Percentiles rank a stretch among this genome's conserved stretches.
Conservation (phyloP, 2,329 filamentous ascomycete genomes). For the Zymoseptoria ardabiliae region DNA sequence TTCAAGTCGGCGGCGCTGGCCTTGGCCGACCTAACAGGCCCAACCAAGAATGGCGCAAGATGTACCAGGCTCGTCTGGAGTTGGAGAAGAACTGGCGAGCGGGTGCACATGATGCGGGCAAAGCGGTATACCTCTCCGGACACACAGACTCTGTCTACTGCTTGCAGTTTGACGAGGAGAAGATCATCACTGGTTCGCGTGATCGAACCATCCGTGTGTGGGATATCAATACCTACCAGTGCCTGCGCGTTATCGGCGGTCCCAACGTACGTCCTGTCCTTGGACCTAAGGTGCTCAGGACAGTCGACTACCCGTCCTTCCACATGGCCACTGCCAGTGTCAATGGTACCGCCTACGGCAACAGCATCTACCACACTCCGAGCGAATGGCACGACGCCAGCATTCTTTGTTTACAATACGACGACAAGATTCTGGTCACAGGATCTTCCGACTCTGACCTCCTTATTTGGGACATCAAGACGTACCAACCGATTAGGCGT, state of each 20-base stretch:
- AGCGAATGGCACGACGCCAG: slow-evolving; percentile 74
- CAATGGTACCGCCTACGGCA: slow-evolving; percentile 41
- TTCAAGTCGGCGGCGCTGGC: slow-evolving; percentile 45
- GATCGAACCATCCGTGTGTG: slow-evolving; percentile 94
- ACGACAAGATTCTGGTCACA: slow-evolving; percentile 85
- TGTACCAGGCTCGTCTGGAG: slow-evolving; percentile 69
- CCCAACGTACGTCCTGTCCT: slow-evolving; percentile 53
- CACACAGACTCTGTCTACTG: slow-evolving; percentile 97
- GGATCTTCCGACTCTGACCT: slow-evolving; percentile 88
- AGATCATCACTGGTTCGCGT: slow-evolving; percentile 93
- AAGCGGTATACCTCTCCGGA: slow-evolving; percentile 81
- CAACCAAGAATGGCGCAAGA: slow-evolving; percentile 74
- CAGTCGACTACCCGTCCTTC: slow-evolving; percentile 35
- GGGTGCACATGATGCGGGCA: slow-evolving; percentile 61
- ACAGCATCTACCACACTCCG: slow-evolving; percentile 41
- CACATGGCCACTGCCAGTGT: slow-evolving; percentile 36
- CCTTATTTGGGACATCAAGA: slow-evolving; percentile 81
- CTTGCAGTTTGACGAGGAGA: slow-evolving; percentile 94
- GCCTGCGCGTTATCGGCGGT: slow-evolving; percentile 74
- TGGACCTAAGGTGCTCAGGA: slow-evolving; percentile 38
- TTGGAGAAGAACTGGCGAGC: slow-evolving; percentile 67
- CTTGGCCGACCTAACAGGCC: slow-evolving; percentile 44
- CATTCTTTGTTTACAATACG: slow-evolving; percentile 91
- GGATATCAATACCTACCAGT: slow-evolving; percentile 85
- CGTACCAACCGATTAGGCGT: slow-evolving; percentile 72